phyloP scores from a whole-genome alignment of 2,329 filamentous ascomycete species.

The Zelopaecilomyces penicillatus region DNA sequence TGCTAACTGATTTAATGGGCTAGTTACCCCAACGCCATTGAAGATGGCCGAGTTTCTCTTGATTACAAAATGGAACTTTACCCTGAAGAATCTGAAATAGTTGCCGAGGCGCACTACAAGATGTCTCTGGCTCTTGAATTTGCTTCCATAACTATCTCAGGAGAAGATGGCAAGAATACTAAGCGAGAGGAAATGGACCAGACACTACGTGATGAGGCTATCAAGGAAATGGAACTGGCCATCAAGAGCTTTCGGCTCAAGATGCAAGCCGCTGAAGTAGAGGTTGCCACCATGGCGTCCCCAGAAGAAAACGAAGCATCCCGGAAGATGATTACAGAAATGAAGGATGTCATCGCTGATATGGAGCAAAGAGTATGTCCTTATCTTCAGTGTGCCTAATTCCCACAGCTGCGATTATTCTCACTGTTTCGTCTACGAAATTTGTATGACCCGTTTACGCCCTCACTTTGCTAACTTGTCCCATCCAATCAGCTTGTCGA shows the following conservation, averaged over 20 bases:
- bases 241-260: conserved; percentile 66
- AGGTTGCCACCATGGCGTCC: conserved; percentile 52
- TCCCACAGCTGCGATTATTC: not conserved
- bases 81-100: conserved; percentile 69
- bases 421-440: not conserved
- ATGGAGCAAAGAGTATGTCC: conserved; percentile 63
- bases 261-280: conserved; percentile 60
- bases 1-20: conserved; percentile 8
- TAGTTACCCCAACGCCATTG: conserved; percentile 76
- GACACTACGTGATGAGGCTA: conserved; percentile 61
- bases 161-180: conserved; percentile 35
- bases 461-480: conserved; percentile 7
- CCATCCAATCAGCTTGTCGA: conserved; percentile 54
- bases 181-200: conserved; percentile 55
- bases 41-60: conserved; percentile 71
- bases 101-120: conserved; percentile 95
- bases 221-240: conserved; percentile 61
- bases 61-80: conserved; percentile 72
- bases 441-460: not conserved
- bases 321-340: conserved; percentile 57
- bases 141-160: conserved; percentile 63
- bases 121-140: conserved; percentile 93
- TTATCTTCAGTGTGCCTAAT: conserved; percentile 7
- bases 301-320: conserved; percentile 60
- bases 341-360: conserved; percentile 69